Evolutionary conservation across 108 stramenopile genomes (phyloP).

Genomic region (Nitzschia palea): DNA sequence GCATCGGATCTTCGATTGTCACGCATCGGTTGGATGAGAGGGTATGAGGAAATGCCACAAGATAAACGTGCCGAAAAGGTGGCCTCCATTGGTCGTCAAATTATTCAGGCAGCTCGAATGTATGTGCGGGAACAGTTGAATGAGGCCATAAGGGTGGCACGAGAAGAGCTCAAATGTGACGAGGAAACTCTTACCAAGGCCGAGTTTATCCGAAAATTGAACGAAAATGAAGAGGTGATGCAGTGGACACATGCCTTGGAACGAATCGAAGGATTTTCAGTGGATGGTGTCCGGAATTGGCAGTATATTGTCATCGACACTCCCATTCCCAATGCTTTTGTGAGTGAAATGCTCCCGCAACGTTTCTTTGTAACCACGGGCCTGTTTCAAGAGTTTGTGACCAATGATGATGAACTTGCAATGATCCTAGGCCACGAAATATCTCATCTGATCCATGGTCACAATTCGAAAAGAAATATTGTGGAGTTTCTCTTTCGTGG

Average conservation of each 20-base stretch:
- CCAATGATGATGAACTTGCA: conserved; percentile 80
- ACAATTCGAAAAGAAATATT: conserved; percentile 52
- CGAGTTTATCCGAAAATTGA: conserved; percentile 9
- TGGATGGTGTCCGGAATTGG: conserved; percentile 35
- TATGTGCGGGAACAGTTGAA: conserved; percentile 37
- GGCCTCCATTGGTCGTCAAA: conserved; percentile 33
- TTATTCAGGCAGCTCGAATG: conserved; percentile 33
- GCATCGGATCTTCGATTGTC: conserved; percentile 8
- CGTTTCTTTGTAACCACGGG: conserved; percentile 82
- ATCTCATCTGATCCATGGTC: conserved; percentile 74
- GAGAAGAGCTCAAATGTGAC: conserved; percentile 19
- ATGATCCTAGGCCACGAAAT: conserved; percentile 84
- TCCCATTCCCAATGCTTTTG: conserved; percentile 80
- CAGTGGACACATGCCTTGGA: conserved; percentile 39
- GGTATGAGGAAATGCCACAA: not conserved
- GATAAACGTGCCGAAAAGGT: conserved; percentile 21
- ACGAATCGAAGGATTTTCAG: conserved; percentile 33
- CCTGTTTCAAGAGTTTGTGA: conserved; percentile 61
- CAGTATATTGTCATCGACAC: conserved; percentile 59
- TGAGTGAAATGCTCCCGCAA: conserved; percentile 80
- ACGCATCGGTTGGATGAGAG: conserved; percentile 16
- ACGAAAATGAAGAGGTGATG: conserved; percentile 32
- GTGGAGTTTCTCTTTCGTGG: conserved; percentile 70
- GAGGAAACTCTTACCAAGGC: conserved; percentile 12
- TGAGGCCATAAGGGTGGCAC: conserved; percentile 15